These are phyloP conservation scores for Rhodotorula sphaerocarpa DNA, from an alignment of 768 basidiomycete species.

Conservation along the genomic window DNA sequence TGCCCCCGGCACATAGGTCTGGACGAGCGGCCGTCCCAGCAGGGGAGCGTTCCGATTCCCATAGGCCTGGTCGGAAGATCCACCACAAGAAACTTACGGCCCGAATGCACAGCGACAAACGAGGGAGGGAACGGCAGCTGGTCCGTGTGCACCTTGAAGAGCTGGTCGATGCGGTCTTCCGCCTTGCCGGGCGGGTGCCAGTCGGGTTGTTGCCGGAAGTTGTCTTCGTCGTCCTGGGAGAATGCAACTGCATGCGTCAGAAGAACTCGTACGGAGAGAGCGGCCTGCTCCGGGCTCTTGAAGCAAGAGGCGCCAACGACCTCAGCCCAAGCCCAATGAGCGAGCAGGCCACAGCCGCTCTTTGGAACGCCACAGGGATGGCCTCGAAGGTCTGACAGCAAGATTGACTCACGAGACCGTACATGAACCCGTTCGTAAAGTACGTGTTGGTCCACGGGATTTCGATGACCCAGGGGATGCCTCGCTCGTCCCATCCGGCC, in stretches of 20 bases:
- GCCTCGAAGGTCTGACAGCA: too few relatives aligned
- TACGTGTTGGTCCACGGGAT: constrained; percentile 30
- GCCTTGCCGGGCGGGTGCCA: constrained; percentile 37
- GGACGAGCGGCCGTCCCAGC: too few relatives aligned
- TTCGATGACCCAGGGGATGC: constrained; percentile 35
- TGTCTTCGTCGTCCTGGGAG: constrained; percentile 36
- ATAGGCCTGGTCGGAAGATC: too few relatives aligned
- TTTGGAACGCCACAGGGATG: too few relatives aligned
- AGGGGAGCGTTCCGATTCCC: too few relatives aligned
- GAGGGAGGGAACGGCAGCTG: constrained; percentile 32
- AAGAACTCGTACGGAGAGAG: too few relatives aligned
- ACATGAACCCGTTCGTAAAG: constrained; percentile 39
- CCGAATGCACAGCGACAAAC: constrained; percentile 36
- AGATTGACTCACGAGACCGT: constrained; percentile 36
- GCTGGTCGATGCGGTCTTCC: constrained; percentile 37
- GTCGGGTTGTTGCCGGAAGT: constrained; percentile 36
- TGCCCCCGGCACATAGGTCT: too few relatives aligned
- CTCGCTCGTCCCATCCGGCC: constrained; percentile 32
- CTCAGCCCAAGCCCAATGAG: too few relatives aligned
- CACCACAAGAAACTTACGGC: constrained; percentile 26
- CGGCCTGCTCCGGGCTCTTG: too few relatives aligned
- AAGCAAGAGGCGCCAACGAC: too few relatives aligned
- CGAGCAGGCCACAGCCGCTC: too few relatives aligned
- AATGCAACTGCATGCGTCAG: too few relatives aligned
- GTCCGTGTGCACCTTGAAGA: constrained; percentile 35